A percentile compares a stretch with the other conserved stretches of the same genome.
Conservation (phyloP, 345 rosid species). For the Toxicodendron radicans region DNA sequence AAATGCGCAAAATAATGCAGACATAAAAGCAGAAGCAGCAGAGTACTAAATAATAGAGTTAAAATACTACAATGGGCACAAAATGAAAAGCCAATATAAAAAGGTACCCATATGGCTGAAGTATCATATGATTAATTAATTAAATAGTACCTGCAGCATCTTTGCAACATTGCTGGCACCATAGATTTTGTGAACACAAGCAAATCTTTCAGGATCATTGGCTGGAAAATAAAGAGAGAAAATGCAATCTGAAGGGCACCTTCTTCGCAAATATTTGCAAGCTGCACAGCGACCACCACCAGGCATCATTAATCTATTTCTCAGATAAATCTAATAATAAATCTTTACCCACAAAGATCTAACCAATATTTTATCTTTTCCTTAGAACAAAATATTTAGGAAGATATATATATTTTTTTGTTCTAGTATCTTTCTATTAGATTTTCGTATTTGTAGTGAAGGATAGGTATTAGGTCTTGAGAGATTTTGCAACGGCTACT, state of each 20-base stretch:
- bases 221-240: constrained; percentile 69
- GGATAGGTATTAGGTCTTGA: not conserved
- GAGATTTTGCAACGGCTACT: constrained; percentile 42
- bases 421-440: not conserved
- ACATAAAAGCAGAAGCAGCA: too few species aligned
- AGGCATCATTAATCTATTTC: not conserved
- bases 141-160: constrained; percentile 53
- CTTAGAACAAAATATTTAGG: too few species aligned
- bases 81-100: too few species aligned
- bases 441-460: not conserved
- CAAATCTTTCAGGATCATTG: constrained; percentile 56
- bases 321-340: not conserved
- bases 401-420: too few species aligned
- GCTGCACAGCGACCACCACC: constrained; percentile 50
- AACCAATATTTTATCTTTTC: too few species aligned
- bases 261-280: constrained; percentile 71
- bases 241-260: constrained; percentile 60
- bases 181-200: constrained; percentile 57
- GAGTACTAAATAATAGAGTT: too few species aligned
- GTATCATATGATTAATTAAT: too few species aligned
- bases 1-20: too few species aligned
- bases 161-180: constrained; percentile 78
- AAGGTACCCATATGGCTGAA: too few species aligned
- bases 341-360: constrained; percentile 12
- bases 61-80: too few species aligned